Conservation (phyloP, 1,284 basidiomycete genomes). For the Schizophyllum commune region DNA sequence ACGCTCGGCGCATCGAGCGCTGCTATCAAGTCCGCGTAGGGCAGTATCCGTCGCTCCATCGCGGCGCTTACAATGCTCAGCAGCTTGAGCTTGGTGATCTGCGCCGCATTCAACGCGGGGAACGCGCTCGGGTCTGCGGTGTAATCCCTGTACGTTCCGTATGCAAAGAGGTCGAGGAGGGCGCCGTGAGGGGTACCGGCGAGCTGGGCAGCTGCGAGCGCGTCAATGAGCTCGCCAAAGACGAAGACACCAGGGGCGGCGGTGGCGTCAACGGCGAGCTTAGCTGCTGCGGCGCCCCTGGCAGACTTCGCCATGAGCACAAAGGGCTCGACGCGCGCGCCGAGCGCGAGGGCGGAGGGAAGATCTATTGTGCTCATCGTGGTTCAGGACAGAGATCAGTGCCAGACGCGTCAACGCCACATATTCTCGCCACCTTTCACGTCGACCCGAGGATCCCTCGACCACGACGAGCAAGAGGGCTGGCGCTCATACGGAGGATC, state of each 20-base stretch:
- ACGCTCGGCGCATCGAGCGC: constrained; percentile 67
- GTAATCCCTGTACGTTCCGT: constrained; percentile 81
- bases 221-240: constrained; percentile 81
- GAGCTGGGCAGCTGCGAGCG: constrained; percentile 45
- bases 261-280: constrained; percentile 80
- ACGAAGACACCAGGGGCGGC: constrained; percentile 85
- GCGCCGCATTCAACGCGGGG: constrained; percentile 64
- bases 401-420: too few relatives aligned
- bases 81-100: constrained; percentile 84
- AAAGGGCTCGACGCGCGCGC: constrained; percentile 56
- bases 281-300: constrained; percentile 87
- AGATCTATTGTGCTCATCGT: neutral
- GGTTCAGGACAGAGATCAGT: neutral
- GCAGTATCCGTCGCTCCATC: constrained; percentile 62
- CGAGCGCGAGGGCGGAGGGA: neutral
- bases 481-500: too few relatives aligned
- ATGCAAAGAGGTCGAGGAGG: constrained; percentile 82
- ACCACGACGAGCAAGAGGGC: too few relatives aligned
- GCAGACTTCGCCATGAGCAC: constrained; percentile 84
- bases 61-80: constrained; percentile 84
- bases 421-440: too few relatives aligned
- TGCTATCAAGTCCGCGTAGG: constrained; percentile 59
- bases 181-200: constrained; percentile 53
- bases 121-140: constrained; percentile 57
- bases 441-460: too few relatives aligned